phyloP scores from a whole-genome alignment of 2,329 filamentous ascomycete genomes.

The Xylariales sp. region DNA sequence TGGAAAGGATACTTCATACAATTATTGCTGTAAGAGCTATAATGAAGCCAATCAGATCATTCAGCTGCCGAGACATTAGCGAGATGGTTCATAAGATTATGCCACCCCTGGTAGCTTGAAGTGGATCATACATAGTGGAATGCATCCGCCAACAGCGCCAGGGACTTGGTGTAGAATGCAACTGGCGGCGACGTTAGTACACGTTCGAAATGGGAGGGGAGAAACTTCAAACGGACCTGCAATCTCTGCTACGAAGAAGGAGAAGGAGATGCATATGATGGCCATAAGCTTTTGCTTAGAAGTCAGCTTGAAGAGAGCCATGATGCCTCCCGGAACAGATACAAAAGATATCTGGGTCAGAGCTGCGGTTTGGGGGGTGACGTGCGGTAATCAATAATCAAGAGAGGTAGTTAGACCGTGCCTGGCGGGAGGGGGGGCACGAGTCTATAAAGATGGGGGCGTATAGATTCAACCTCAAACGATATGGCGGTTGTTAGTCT shows the following conservation, averaged over 20 bases:
- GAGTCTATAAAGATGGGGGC: background rate
- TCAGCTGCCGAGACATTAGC: constrained; percentile 57
- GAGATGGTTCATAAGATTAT: background rate
- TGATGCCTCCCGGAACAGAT: constrained; percentile 38
- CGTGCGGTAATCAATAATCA: background rate
- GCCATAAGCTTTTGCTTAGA: constrained; percentile 60
- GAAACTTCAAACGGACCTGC: constrained; percentile 51
- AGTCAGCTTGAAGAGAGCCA: constrained; percentile 52
- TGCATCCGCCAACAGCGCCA: constrained; percentile 80
- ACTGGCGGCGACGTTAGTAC: constrained; percentile 39
- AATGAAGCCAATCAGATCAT: constrained; percentile 76
- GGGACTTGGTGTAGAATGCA: constrained; percentile 68
- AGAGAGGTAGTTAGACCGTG: background rate
- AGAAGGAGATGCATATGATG: constrained; percentile 61
- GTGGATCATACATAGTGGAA: constrained; percentile 74
- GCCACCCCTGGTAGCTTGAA: background rate
- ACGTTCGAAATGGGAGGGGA: background rate
- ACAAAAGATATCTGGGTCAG: constrained; percentile 11
- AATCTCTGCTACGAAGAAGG: constrained; percentile 65
- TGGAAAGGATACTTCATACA: constrained; percentile 54
- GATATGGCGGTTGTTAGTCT: background rate
- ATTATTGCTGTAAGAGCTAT: constrained; percentile 73
- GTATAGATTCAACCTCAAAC: constrained; percentile 12
- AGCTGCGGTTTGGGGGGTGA: background rate
- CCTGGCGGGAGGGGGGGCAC: background rate